A percentile compares a stretch with the other conserved stretches of the same genome.
These are phyloP conservation scores for Cryptosporidium xiaoi DNA, from an alignment of 169 alveolate species.

Conservation along the genomic window DNA sequence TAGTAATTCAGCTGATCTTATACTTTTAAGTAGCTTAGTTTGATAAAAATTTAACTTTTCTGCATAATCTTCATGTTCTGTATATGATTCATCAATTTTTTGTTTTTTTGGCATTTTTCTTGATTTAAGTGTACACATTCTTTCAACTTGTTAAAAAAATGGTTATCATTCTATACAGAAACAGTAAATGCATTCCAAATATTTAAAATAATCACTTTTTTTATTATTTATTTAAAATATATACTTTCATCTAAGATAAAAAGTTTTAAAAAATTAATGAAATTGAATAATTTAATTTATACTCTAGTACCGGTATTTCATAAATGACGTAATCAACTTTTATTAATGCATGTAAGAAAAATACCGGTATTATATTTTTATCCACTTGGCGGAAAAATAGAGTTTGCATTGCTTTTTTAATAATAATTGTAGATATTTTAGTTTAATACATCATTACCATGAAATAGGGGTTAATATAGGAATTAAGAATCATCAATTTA, in stretches of 20 bases:
- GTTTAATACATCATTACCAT: too few relatives aligned
- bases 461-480: too few relatives aligned
- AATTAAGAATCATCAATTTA: not conserved
- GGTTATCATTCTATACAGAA: not conserved
- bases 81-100: not conserved
- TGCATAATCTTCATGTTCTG: not conserved
- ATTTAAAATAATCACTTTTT: not conserved
- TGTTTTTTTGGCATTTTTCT: conserved; percentile 34
- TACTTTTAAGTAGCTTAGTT: conserved; percentile 17
- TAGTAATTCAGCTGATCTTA: conserved; percentile 21
- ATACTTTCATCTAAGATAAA: too few relatives aligned
- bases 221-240: too few relatives aligned
- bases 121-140: not conserved
- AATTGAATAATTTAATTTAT: not conserved
- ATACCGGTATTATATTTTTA: conserved; percentile 37
- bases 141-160: not conserved
- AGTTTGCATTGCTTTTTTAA: not conserved
- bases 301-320: conserved; percentile 2
- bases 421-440: not conserved
- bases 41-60: conserved; percentile 16
- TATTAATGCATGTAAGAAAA: conserved; percentile 18
- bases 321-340: conserved; percentile 31
- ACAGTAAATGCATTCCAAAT: not conserved
- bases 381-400: not conserved
- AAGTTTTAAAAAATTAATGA: not conserved